phyloP scores from a whole-genome alignment of 805 yeast genomes.

The Vanderwaltozyma polyspora region DNA sequence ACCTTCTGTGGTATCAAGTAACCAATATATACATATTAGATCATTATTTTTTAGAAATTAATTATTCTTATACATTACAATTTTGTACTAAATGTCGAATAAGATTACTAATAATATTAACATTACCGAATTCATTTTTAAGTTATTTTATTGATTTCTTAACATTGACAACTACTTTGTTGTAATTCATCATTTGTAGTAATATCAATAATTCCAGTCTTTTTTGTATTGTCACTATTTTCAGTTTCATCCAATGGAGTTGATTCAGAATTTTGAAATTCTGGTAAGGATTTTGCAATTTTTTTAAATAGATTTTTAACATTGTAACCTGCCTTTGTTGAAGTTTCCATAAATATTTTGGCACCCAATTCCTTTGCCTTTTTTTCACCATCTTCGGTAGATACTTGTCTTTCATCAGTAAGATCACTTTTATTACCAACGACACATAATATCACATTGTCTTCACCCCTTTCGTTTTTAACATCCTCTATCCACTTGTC shows the following conservation, averaged over 20 bases:
- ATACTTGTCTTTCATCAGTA: constrained; percentile 67
- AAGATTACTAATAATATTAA: too few relatives aligned
- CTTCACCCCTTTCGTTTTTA: constrained; percentile 77
- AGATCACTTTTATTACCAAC: constrained; percentile 91
- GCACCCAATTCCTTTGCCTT: constrained; percentile 64
- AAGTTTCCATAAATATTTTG: constrained; percentile 78
- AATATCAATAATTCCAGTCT: constrained; percentile 35
- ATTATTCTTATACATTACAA: too few relatives aligned
- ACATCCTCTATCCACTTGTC: constrained; percentile 93
- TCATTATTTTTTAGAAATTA: too few relatives aligned
- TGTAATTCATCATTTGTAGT: constrained; percentile 28
- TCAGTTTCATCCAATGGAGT: constrained; percentile 21
- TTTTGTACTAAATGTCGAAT: too few relatives aligned
- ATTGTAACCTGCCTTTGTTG: constrained; percentile 90
- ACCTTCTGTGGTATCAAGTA: too few relatives aligned
- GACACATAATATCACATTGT: constrained; percentile 74
- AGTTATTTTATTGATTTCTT: too few relatives aligned
- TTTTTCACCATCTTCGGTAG: constrained; percentile 73
- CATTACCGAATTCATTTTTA: too few relatives aligned
- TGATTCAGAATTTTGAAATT: constrained; percentile 39
- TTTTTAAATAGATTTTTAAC: constrained; percentile 82
- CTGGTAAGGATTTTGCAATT: constrained; percentile 86
- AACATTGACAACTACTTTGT: constrained; percentile 32
- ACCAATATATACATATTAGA: too few relatives aligned
- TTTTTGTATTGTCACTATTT: constrained; percentile 23